Evolutionary conservation across 2,329 filamentous ascomycete species (phyloP), one percentile per base, ranked within the genome.

Genomic region (Penicillium hordei): DNA sequence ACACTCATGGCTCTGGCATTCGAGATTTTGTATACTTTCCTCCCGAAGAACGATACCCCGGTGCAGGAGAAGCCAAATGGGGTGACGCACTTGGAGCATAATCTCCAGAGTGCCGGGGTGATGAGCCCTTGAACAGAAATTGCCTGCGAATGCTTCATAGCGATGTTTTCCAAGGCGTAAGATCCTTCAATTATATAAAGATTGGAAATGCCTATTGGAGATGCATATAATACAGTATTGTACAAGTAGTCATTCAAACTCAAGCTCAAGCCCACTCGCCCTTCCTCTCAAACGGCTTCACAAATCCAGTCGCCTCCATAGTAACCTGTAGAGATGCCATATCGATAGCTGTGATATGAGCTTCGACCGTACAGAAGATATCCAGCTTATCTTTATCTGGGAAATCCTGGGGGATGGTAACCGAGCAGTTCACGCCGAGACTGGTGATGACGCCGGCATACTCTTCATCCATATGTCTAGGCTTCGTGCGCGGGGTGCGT

Each of bases 321-420:
- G 64, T 60, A 31, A 76, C 72, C 25, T 72, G 42, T 46, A 65
- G 48, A 10, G 57, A 63, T 3, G 71, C 66, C 64, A 75, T 62
- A 66, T 76, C 71, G 13, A 76, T 68, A 15, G 62, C 63, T 0
- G 61, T 65, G 25, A 76, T 72, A 50, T 65, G 70, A 2, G 72
- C 74, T 51, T 76, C 70, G 36, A 76, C 73, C 4, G 70, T 52
- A 27, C 68, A 69, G 34, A 74, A 68, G 7, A 73, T 60, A 48
- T 71, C 68, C 44, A 72, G 56, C 19, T 69, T 33, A 13, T 67
- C 62, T 21, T 51, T 57, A 15, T 51, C 69, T 3, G 55, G 38
- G 40, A 70, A 63, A 15, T 59, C 58, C 5, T 65, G 54, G 1
- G 72, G 66, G 1, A 68, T 57, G 8, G 64, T 57, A 4, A 76